A percentile compares a stretch with the other conserved stretches of the same genome.
These are phyloP conservation scores for Meyerozyma athensensis DNA, from an alignment of 1,139 yeast species.

Conservation along the genomic window DNA sequence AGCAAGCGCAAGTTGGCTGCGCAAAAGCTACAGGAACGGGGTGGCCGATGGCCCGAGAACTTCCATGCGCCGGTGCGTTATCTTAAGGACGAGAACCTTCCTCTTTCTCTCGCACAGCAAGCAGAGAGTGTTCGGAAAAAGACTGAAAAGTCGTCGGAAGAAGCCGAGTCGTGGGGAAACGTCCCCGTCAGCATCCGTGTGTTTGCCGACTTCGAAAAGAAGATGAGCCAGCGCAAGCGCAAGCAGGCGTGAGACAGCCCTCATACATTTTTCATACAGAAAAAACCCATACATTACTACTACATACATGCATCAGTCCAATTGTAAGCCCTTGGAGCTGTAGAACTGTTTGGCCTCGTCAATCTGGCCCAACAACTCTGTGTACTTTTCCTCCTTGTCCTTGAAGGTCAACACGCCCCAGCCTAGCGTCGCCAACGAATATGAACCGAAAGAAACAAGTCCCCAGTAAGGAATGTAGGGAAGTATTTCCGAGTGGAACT, in stretches of 20 bases:
- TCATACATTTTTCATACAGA: no score
- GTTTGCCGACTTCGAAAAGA: conserved; percentile 79
- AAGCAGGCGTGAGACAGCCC: no score
- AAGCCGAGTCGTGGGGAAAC: conserved; percentile 52
- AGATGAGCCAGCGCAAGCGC: conserved; percentile 25
- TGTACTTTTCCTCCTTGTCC: conserved; percentile 67
- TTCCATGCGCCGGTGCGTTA: conserved; percentile 63
- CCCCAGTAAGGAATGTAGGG: conserved; percentile 72
- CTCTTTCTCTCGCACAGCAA: conserved; percentile 20
- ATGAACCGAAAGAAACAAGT: conserved; percentile 65
- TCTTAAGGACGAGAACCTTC: conserved; percentile 30
- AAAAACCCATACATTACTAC: neutral
- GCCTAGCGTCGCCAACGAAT: conserved; percentile 68
- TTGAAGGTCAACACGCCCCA: conserved; percentile 68
- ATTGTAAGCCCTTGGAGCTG: conserved; percentile 51
- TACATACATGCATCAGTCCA: conserved; percentile 27
- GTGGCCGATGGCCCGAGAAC: conserved; percentile 73
- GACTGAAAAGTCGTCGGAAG: conserved; percentile 14
- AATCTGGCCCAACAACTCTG: conserved; percentile 60
- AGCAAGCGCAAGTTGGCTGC: conserved; percentile 58
- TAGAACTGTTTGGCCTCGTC: conserved; percentile 62
- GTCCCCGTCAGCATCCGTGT: conserved; percentile 75
- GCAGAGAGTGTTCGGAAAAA: conserved; percentile 11
- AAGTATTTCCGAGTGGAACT: conserved; percentile 49
- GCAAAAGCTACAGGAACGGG: conserved; percentile 37